Evolutionary conservation across 352 stramenopile genomes (phyloP).

Genomic region (Globisporangium rhizosaccharum): DNA sequence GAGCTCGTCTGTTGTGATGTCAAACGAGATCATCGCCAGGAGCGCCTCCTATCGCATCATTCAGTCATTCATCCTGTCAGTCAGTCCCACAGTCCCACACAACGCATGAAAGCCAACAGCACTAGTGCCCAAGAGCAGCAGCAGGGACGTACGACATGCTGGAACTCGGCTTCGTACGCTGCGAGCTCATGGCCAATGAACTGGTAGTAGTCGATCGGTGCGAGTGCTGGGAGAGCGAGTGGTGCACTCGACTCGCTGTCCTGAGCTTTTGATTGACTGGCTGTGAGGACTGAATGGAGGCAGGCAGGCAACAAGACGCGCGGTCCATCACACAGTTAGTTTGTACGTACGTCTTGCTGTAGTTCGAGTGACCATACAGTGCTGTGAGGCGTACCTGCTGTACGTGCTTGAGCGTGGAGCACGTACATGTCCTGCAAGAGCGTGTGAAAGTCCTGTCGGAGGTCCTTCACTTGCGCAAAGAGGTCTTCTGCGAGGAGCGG

Average conservation of each 20-base stretch:
- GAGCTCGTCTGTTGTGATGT: slow-evolving; percentile 60
- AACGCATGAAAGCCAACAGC: background rate
- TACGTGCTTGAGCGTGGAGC: slow-evolving; percentile 32
- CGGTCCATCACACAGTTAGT: background rate
- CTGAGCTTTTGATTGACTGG: no score
- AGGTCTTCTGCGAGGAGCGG: slow-evolving; percentile 65
- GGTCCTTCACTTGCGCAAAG: slow-evolving; percentile 49
- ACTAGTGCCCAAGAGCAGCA: background rate
- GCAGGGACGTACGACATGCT: slow-evolving; percentile 56
- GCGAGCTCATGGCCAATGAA: slow-evolving; percentile 63
- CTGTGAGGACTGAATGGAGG: no score
- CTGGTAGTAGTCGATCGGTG: slow-evolving; percentile 59
- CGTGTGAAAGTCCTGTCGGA: slow-evolving; percentile 37
- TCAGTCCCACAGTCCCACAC: background rate
- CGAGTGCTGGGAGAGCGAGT: slow-evolving; percentile 15
- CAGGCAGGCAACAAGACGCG: no score
- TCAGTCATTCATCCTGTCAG: background rate
- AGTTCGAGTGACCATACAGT: background rate
- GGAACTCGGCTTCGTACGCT: slow-evolving; percentile 75
- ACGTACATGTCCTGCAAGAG: slow-evolving; percentile 60
- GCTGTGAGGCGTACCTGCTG: slow-evolving; percentile 21
- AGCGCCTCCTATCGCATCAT: slow-evolving; percentile 40
- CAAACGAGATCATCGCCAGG: slow-evolving; percentile 60
- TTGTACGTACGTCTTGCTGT: background rate
- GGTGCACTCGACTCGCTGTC: no score